Conservation (phyloP, 2,329 filamentous ascomycete genomes). For the Diaporthe destruens region DNA sequence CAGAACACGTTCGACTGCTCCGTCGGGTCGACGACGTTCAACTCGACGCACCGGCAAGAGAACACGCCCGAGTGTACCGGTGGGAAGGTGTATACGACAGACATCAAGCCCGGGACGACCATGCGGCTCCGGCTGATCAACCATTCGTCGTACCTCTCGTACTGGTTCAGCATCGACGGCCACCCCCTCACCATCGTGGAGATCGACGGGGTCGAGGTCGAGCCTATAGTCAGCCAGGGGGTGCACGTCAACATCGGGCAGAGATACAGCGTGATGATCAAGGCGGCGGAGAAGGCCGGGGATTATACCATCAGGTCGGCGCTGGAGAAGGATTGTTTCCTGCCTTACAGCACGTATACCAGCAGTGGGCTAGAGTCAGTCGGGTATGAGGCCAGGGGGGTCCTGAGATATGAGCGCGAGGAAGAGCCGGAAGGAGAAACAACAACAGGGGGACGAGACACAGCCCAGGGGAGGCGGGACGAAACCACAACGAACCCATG, state of each 20-base stretch:
- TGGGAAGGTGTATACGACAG: slow-evolving; percentile 51
- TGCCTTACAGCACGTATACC: slow-evolving; percentile 51
- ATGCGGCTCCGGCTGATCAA: slow-evolving; percentile 56
- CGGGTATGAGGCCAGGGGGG: slow-evolving; percentile 47
- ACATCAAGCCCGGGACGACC: slow-evolving; percentile 46
- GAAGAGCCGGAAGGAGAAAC: background rate
- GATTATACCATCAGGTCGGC: slow-evolving; percentile 55
- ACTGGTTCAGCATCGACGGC: slow-evolving; percentile 55
- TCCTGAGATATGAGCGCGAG: slow-evolving; percentile 49
- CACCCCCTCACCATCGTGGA: slow-evolving; percentile 55
- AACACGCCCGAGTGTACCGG: slow-evolving; percentile 47
- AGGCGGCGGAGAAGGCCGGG: slow-evolving; percentile 49
- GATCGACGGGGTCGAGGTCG: slow-evolving; percentile 56
- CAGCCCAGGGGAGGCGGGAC: background rate
- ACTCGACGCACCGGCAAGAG: slow-evolving; percentile 40
- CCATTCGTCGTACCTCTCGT: slow-evolving; percentile 54
- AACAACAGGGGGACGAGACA: background rate
- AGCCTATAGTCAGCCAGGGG: slow-evolving; percentile 50
- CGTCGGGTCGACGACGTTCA: slow-evolving; percentile 47
- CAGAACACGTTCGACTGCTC: slow-evolving; percentile 53
- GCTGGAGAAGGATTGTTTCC: slow-evolving; percentile 51
- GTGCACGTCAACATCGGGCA: slow-evolving; percentile 57
- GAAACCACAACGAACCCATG: slow-evolving; percentile 40
- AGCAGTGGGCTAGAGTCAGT: slow-evolving; percentile 48
- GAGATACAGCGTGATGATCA: slow-evolving; percentile 54